Base-by-base conservation (phyloP, 805 yeast species). In the Cyberlindnera japonica region DNA sequence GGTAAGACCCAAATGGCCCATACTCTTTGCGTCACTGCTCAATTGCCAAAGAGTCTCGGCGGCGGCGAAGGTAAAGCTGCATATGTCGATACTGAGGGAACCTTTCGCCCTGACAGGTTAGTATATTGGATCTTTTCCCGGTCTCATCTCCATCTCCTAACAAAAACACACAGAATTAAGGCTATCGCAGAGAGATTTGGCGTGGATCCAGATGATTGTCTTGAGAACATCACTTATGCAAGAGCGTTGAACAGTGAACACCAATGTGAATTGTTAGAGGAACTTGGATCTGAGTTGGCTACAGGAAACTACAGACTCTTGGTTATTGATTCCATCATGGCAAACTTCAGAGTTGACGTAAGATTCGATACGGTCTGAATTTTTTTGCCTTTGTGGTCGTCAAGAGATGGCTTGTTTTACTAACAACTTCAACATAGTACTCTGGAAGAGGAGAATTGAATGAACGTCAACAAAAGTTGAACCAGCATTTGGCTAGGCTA, bases 1-100 rank as follows among this genome's bases (percentile, higher is more conserved):
- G 91, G 91, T 29, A 83, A 83, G 54, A 82, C 90, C n/a, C 91
- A 83, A 58, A 62, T 83, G 57, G 81, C 90, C 17, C 91, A 83
- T 57, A 83, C 91, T 0, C 65, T 83, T 41, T 83, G 90, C 38
- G 88, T 83, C 11, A 80, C 89, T 2, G 71, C 88, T 28, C 91
- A 83, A 56, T 60, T 83, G 43, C 88, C 87, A 9, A 75, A 70
- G 32, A 33, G 37, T 21, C 24, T 79, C 73, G 90, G 90, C 4
- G 91, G 91, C 4, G 89, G 81, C 12, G 90, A 82, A 57, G 91
- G 91, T 0, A 83, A 83, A 61, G 86, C 83, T 20, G 81, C 85
- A 9, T 83, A 77, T 52, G 79, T 83, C 43, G 91, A 84, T 54
- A 83, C 91, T 0, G 91, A 84, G 56, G 91, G 91, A 5, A 83